A percentile compares a stretch with the other conserved stretches of the same genome.
phyloP scores from a whole-genome alignment of 2,329 filamentous ascomycete species.

The Apiospora saccharicola region DNA sequence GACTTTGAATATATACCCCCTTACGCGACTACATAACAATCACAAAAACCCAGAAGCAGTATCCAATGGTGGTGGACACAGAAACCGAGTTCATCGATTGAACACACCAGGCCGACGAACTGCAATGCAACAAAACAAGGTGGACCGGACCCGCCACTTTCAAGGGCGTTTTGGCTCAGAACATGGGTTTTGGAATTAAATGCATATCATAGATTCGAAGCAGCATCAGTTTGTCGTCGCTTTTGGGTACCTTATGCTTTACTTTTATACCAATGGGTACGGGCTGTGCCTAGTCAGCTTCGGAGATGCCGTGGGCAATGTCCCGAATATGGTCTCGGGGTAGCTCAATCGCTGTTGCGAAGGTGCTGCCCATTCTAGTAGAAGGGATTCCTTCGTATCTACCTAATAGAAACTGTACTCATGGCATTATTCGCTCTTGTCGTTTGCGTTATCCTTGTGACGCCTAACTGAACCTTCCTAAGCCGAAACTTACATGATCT shows the following conservation, averaged over 20 bases:
- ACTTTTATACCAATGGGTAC: background rate
- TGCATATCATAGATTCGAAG: background rate
- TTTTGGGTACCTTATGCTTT: background rate
- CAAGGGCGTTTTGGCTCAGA: background rate
- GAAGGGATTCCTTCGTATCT: background rate
- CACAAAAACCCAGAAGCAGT: background rate
- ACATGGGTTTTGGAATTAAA: background rate
- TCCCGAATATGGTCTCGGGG: background rate
- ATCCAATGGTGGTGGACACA: background rate
- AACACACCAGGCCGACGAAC: background rate
- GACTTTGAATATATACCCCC: conserved; percentile 18
- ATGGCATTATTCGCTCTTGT: too few relatives aligned
- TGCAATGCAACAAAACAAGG: conserved; percentile 8
- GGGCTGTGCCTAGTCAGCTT: background rate
- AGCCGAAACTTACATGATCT: background rate
- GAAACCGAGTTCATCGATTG: conserved; percentile 10
- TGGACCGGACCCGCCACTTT: background rate
- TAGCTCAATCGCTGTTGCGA: background rate
- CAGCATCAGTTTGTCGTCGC: background rate
- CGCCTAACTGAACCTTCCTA: background rate
- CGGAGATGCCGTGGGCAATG: background rate
- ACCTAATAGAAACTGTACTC: background rate
- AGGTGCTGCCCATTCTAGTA: background rate
- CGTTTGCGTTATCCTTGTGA: background rate
- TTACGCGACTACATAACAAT: conserved; percentile 15